These are phyloP conservation scores for Hysterangium stoloniferum DNA, from an alignment of 768 basidiomycete species.

Conservation along the genomic window DNA sequence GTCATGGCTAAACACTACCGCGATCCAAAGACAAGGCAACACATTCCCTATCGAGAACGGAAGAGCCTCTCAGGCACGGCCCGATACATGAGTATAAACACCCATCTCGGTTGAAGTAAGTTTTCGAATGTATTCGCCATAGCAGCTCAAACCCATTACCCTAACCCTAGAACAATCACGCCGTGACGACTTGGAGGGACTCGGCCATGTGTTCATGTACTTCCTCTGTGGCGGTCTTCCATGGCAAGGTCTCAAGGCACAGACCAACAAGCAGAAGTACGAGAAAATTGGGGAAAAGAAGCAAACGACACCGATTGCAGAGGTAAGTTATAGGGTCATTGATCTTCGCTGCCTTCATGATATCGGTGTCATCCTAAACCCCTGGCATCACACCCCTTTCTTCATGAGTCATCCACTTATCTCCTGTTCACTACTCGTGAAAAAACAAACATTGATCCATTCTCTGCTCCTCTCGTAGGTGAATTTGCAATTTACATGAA, in stretches of 20 bases:
- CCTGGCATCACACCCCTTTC: too few relatives aligned
- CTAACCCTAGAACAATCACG: slow-evolving; percentile 48
- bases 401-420: too few relatives aligned
- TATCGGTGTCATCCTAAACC: too few relatives aligned
- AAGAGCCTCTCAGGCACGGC: slow-evolving; percentile 96
- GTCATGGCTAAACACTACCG: slow-evolving; percentile 99
- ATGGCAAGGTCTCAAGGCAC: slow-evolving; percentile 96
- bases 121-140: background rate
- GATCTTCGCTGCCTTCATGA: too few relatives aligned
- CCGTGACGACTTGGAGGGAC: slow-evolving; percentile 91
- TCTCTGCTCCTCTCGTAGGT: slow-evolving; percentile 54
- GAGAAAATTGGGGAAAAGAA: slow-evolving; percentile 99
- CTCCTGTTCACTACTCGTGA: too few relatives aligned
- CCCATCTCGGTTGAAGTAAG: slow-evolving; percentile 91
- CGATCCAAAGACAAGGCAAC: slow-evolving; percentile 94
- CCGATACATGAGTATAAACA: slow-evolving; percentile 99
- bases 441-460: too few relatives aligned
- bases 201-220: slow-evolving; percentile 99
- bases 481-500: slow-evolving; percentile 99
- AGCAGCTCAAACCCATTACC: background rate
- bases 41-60: slow-evolving; percentile 98
- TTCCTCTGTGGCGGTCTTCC: slow-evolving; percentile 93
- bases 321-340: slow-evolving; percentile 97
- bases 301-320: slow-evolving; percentile 84
- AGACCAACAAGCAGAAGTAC: slow-evolving; percentile 99